Evolutionary conservation across 768 basidiomycete species (phyloP).

Genomic region (Amanita pseudoporphyria): DNA sequence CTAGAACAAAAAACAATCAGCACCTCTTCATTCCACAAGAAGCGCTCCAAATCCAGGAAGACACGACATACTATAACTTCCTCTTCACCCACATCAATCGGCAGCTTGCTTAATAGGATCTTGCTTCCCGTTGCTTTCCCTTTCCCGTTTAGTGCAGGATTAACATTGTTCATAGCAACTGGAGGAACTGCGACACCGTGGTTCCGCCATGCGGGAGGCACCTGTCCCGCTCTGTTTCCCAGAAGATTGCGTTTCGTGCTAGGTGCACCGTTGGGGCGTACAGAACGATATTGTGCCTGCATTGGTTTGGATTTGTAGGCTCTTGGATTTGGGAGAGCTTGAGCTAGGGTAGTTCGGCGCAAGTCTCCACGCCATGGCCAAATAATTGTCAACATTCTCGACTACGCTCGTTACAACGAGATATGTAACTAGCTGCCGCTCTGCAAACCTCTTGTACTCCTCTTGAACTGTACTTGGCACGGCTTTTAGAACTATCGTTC

Average conservation of each 20-base stretch:
- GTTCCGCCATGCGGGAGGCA: constrained; percentile 53
- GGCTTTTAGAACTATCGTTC: too few species aligned
- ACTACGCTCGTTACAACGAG: too few species aligned
- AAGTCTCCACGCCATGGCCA: too few species aligned
- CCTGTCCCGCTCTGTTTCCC: constrained; percentile 45
- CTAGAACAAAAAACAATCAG: constrained; percentile 23
- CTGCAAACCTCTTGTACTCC: too few species aligned
- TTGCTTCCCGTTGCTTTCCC: constrained; percentile 46
- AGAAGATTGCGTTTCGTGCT: constrained; percentile 45
- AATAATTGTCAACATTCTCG: too few species aligned
- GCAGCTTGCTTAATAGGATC: constrained; percentile 57
- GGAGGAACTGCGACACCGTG: constrained; percentile 14
- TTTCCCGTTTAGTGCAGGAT: constrained; percentile 16
- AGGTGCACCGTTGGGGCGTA: constrained; percentile 19
- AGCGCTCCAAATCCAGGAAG: neutral
- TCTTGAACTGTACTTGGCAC: too few species aligned
- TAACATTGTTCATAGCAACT: neutral
- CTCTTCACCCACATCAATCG: constrained; percentile 55
- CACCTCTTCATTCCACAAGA: neutral
- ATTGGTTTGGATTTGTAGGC: neutral
- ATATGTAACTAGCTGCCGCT: too few species aligned
- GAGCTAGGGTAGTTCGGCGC: too few species aligned
- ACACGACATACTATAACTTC: constrained; percentile 51
- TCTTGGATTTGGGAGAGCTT: neutral
- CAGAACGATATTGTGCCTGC: constrained; percentile 3